Percentiles rank a stretch among this genome's conserved stretches.
These are phyloP conservation scores for Phytophthora chlamydospora DNA, from an alignment of 352 stramenopile genomes.

Conservation along the genomic window DNA sequence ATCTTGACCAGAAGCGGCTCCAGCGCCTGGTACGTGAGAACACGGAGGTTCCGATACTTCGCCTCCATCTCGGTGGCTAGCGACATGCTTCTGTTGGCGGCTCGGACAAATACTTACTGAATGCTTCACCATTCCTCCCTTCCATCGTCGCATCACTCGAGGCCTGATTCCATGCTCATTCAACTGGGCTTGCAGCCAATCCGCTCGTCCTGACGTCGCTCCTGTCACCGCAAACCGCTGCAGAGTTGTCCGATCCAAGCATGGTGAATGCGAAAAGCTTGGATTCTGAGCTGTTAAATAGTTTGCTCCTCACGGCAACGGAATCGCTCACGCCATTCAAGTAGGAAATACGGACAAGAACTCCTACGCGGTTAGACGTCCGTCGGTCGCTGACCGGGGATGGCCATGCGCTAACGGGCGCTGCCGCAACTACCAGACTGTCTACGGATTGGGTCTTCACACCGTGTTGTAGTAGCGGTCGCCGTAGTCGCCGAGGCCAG, in stretches of 20 bases:
- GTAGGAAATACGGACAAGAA: conserved; percentile 14
- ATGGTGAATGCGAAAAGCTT: conserved; percentile 12
- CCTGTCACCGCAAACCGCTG: conserved; percentile 1
- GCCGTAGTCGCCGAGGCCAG: conserved; percentile 96
- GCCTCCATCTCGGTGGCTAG: conserved; percentile 53
- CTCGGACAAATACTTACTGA: no score
- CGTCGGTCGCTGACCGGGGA: conserved; percentile 1
- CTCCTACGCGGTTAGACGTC: conserved; percentile 8
- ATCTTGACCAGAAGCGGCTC: conserved; percentile 68
- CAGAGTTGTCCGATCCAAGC: conserved; percentile 3
- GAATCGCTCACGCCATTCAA: conserved; percentile 20
- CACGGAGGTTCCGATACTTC: conserved; percentile 57
- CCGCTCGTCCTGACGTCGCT: background rate
- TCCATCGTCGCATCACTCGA: no score
- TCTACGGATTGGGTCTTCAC: conserved; percentile 14
- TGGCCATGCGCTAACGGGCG: background rate
- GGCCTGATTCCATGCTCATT: background rate
- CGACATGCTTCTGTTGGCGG: conserved; percentile 33
- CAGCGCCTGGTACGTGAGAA: conserved; percentile 69
- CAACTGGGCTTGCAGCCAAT: no score
- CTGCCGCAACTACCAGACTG: conserved; percentile 13
- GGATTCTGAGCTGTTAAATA: conserved; percentile 11
- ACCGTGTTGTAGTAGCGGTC: conserved; percentile 93
- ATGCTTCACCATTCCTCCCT: no score
- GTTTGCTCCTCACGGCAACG: conserved; percentile 2